phyloP scores from a whole-genome alignment of 2,329 filamentous ascomycete genomes.

The Blastomyces gilchristii region DNA sequence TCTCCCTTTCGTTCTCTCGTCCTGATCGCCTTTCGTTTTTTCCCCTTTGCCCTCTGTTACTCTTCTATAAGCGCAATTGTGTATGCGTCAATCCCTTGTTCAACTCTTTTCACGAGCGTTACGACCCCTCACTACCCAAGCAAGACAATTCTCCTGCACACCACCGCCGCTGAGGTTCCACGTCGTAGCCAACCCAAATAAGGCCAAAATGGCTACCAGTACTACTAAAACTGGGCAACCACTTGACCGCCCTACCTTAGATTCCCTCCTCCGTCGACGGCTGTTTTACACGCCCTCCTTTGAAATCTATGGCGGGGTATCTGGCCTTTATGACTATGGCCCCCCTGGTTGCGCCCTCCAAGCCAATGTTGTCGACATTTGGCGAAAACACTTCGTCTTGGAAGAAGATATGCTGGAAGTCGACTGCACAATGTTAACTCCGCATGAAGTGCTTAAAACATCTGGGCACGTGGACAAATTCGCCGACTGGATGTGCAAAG shows the following conservation, averaged over 20 bases:
- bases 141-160: slow-evolving; percentile 35
- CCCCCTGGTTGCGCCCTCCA: slow-evolving; percentile 79
- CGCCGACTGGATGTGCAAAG: slow-evolving; percentile 98
- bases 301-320: slow-evolving; percentile 86
- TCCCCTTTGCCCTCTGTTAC: not conserved
- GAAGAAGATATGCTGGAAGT: slow-evolving; percentile 94
- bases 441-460: slow-evolving; percentile 87
- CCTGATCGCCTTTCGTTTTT: slow-evolving; percentile 10
- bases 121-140: slow-evolving; percentile 21
- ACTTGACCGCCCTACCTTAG: slow-evolving; percentile 71
- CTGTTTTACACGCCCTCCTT: slow-evolving; percentile 94
- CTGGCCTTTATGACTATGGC: slow-evolving; percentile 86
- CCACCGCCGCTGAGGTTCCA: slow-evolving; percentile 24
- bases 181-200: slow-evolving; percentile 26
- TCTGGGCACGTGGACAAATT: slow-evolving; percentile 97
- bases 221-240: slow-evolving; percentile 83
- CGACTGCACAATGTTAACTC: slow-evolving; percentile 88
- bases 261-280: slow-evolving; percentile 75
- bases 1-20: slow-evolving; percentile 7
- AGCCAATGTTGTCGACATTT: slow-evolving; percentile 76
- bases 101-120: slow-evolving; percentile 28
- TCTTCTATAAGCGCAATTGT: slow-evolving; percentile 10
- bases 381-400: slow-evolving; percentile 88
- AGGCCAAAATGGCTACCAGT: slow-evolving; percentile 45
- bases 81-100: slow-evolving; percentile 34